These are phyloP conservation scores for Phytophthora pisi DNA, from an alignment of 352 stramenopile genomes.

Conservation along the genomic window DNA sequence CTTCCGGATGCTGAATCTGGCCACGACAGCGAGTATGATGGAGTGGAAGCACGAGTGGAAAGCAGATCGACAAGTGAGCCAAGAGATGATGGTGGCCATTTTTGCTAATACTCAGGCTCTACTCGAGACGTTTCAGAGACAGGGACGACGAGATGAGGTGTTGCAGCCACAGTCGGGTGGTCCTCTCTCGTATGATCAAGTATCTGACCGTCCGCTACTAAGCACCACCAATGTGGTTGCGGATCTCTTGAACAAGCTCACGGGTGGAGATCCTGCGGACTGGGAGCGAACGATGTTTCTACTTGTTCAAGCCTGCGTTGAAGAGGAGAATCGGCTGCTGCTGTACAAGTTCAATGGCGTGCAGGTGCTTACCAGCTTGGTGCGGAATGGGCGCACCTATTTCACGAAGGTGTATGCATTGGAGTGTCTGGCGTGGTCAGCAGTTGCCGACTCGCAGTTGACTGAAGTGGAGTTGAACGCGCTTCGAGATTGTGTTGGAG, in stretches of 20 bases:
- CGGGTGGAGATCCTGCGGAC: not conserved
- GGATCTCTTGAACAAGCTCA: not conserved
- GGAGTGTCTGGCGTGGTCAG: not conserved
- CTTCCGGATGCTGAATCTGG: constrained; percentile 32
- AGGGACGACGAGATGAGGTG: not conserved
- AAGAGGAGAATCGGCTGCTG: not conserved
- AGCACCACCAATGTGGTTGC: not conserved
- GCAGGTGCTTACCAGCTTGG: not conserved
- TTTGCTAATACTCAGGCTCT: no score
- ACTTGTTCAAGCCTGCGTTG: not conserved
- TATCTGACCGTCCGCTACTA: no score
- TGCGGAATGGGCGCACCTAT: not conserved
- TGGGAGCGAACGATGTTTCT: not conserved
- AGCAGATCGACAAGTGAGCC: no score
- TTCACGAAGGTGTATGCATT: not conserved
- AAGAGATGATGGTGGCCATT: no score
- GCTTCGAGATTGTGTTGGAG: not conserved
- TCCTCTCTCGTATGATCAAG: no score
- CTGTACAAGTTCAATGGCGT: not conserved
- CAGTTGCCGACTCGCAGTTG: not conserved
- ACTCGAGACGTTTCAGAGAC: not conserved
- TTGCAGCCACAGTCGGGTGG: not conserved
- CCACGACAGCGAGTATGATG: not conserved
- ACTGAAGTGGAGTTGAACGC: not conserved
- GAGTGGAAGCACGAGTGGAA: not conserved